phyloP scores from a whole-genome alignment of 2,329 filamentous ascomycete genomes.

The Paraphaeosphaeria sporulosa region DNA sequence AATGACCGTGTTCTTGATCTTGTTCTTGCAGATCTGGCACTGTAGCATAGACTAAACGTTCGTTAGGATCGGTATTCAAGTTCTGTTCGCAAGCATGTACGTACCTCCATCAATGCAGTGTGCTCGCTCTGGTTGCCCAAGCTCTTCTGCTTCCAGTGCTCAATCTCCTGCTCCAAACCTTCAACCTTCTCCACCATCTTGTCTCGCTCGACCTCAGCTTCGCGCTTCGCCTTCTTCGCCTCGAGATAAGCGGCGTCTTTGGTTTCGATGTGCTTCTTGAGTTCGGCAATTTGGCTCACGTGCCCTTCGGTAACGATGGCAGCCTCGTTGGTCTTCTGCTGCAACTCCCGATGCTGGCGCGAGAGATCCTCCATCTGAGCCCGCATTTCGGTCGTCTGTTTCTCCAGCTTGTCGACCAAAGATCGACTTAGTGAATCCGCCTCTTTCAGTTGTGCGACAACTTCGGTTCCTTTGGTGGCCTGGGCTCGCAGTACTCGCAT shows the following conservation, averaged over 20 bases:
- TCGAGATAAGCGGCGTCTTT: constrained; percentile 76
- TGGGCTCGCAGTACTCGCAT: constrained; percentile 80
- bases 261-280: constrained; percentile 75
- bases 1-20: constrained; percentile 92
- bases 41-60: constrained; percentile 67
- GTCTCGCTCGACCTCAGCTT: constrained; percentile 76
- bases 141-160: constrained; percentile 84
- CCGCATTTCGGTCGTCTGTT: constrained; percentile 84
- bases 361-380: constrained; percentile 77
- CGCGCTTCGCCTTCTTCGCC: constrained; percentile 68
- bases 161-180: constrained; percentile 80
- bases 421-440: constrained; percentile 79
- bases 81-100: constrained; percentile 59
- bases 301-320: constrained; percentile 74
- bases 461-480: constrained; percentile 89
- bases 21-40: constrained; percentile 90
- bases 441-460: constrained; percentile 92
- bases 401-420: constrained; percentile 84
- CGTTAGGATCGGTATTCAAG: constrained; percentile 10
- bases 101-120: constrained; percentile 84
- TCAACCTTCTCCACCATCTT: constrained; percentile 79
- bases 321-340: constrained; percentile 75
- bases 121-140: constrained; percentile 82
- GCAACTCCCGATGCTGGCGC: constrained; percentile 76
- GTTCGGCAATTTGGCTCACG: constrained; percentile 76